Conservation (phyloP, 2,329 filamentous ascomycete genomes). For the Bipolaris oryzae region DNA sequence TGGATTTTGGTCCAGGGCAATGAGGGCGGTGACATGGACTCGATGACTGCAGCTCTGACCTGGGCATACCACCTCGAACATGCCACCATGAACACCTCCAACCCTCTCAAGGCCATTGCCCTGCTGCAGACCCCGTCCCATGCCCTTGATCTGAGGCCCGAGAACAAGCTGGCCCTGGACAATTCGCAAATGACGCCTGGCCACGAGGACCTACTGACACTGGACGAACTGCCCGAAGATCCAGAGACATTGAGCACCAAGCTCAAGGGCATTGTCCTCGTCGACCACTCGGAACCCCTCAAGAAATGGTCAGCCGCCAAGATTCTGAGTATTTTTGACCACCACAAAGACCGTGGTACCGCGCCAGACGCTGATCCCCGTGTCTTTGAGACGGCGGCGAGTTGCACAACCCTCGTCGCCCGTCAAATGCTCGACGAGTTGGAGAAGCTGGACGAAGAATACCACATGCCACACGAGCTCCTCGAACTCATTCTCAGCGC, state of each 20-base stretch:
- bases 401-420: slow-evolving; percentile 55
- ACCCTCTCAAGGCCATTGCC: slow-evolving; percentile 55
- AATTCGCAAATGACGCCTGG: slow-evolving; percentile 55
- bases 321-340: slow-evolving; percentile 56
- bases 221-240: slow-evolving; percentile 56
- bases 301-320: slow-evolving; percentile 53
- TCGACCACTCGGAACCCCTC: slow-evolving; percentile 53
- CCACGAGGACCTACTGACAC: slow-evolving; percentile 55
- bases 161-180: slow-evolving; percentile 54
- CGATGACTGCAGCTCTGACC: slow-evolving; percentile 53
- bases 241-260: slow-evolving; percentile 52
- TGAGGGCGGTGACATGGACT: slow-evolving; percentile 54
- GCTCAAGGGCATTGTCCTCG: slow-evolving; percentile 54
- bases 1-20: slow-evolving; percentile 57
- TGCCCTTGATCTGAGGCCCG: slow-evolving; percentile 55
- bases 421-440: slow-evolving; percentile 56
- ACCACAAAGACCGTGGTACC: slow-evolving; percentile 53
- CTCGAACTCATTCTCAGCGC: slow-evolving; percentile 56
- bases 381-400: slow-evolving; percentile 53
- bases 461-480: slow-evolving; percentile 57
- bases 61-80: slow-evolving; percentile 58
- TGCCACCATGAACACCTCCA: slow-evolving; percentile 50
- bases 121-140: slow-evolving; percentile 55
- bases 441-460: slow-evolving; percentile 52
- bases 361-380: slow-evolving; percentile 52